Evolutionary conservation across 2,329 filamentous ascomycete genomes (phyloP), one percentile per base, ranked within the genome.

Genomic region (Lasiodiplodia sp.): DNA sequence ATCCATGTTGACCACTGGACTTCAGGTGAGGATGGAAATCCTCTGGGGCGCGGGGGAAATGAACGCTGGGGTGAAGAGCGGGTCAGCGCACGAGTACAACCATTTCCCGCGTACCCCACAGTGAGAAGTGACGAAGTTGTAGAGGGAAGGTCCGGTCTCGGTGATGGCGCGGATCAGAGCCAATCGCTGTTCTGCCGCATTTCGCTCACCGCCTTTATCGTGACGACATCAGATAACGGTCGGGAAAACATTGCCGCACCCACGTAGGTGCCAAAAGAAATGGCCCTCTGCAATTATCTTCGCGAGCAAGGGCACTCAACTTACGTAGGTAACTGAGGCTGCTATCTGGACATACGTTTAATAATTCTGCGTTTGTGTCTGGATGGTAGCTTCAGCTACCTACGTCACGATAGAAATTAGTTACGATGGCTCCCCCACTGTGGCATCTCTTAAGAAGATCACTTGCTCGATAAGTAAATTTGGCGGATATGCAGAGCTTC

Each of bases 151-250:
- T 64, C 60, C 47, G 60, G 60, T 64, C 60, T 64, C 60, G 60
- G 60, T 64, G 60, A 64, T 64, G 47, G 60, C 47, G 60, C 60
- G 60, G 60, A 64, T 52, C 60, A 64, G n/a, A 52, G 57, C 38
- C 37, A 44, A 44, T 28, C 37, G 23, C 21, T 14, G n/a, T 47
- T 16, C 28, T 34, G 47, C 44, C 16, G 16, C 51, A 51, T 25
- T 28, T 44, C 60, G 16, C 34, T 58, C 34, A 60, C 60, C 60
- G 60, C 60, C 60, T 52, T 52, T 5, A 8, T 34, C 28, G 25
- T 64, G 60, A 63, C 58, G 58, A 64, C 60, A 64, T 64, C 28
- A 38, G 23, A 31, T 18, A 49, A 37, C 18, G 2, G 10, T 10
- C 23, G 57, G 31, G 58, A 52, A 64, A 38, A 52, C 14, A 49